Evolutionary conservation across 805 yeast genomes (phyloP).

Genomic region (Komagataella pseudopastoris): DNA sequence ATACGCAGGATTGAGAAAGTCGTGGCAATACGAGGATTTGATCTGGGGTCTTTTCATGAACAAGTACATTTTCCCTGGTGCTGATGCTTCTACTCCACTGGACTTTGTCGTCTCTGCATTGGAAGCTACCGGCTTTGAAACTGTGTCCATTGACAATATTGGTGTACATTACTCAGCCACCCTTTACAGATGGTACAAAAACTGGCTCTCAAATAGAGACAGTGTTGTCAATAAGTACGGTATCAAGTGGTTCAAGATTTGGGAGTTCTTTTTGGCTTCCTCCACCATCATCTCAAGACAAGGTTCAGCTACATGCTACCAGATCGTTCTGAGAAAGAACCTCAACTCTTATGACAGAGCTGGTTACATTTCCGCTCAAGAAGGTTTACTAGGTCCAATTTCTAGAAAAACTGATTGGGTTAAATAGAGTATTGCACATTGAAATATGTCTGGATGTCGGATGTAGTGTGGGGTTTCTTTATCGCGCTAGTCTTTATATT

Average conservation of each 20-base stretch:
- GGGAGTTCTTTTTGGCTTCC: constrained; percentile 81
- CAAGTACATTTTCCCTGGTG: constrained; percentile 94
- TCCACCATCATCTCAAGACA: constrained; percentile 83
- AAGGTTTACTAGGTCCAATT: constrained; percentile 52
- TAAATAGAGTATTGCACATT: constrained; percentile 14
- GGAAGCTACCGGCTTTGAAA: constrained; percentile 80
- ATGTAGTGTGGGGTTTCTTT: background rate
- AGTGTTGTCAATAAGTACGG: constrained; percentile 72
- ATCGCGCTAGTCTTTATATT: background rate
- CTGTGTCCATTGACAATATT: constrained; percentile 70
- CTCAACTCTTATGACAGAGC: constrained; percentile 73
- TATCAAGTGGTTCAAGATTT: constrained; percentile 79
- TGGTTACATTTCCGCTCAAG: constrained; percentile 67
- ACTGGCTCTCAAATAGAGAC: constrained; percentile 81
- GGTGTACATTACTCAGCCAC: constrained; percentile 92
- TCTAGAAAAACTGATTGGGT: constrained; percentile 46
- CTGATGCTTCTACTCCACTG: constrained; percentile 90
- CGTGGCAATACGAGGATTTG: constrained; percentile 90
- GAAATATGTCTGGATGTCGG: background rate
- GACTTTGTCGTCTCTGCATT: constrained; percentile 66
- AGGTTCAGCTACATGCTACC: constrained; percentile 88
- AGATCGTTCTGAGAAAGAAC: constrained; percentile 83
- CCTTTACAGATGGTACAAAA: constrained; percentile 87
- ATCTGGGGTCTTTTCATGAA: constrained; percentile 94
- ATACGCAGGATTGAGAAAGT: constrained; percentile 81